Conservation (phyloP, 2,329 filamentous ascomycete species). For the Fonsecaea nubica region DNA sequence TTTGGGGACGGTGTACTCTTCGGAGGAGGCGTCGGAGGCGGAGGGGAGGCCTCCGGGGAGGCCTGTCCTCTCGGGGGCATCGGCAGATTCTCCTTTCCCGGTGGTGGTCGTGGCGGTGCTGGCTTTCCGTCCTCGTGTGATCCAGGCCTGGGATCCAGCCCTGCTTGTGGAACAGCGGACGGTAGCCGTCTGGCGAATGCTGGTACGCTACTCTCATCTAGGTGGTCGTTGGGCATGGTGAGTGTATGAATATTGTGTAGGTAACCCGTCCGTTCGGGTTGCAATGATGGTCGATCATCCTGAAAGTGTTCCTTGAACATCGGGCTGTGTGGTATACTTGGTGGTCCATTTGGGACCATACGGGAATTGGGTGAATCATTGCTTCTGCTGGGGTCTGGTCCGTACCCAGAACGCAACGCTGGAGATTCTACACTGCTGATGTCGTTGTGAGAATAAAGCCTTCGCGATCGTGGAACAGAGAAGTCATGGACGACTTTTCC, state of each 20-base stretch:
- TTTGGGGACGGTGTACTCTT: constrained; percentile 37
- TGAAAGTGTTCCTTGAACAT: constrained; percentile 68
- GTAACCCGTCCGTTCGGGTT: constrained; percentile 52
- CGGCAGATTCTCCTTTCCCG: constrained; percentile 23
- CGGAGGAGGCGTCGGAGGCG: constrained; percentile 36
- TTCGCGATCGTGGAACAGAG: constrained; percentile 62
- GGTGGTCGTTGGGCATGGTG: constrained; percentile 40
- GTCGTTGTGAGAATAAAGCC: constrained; percentile 45
- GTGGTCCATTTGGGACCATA: constrained; percentile 17
- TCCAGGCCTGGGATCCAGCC: background rate
- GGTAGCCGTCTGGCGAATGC: constrained; percentile 55
- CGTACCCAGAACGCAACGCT: constrained; percentile 23
- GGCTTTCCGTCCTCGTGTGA: constrained; percentile 20
- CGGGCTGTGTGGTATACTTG: constrained; percentile 56
- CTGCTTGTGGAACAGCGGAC: constrained; percentile 34
- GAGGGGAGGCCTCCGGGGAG: constrained; percentile 33
- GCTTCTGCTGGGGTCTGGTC: constrained; percentile 16
- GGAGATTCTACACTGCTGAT: constrained; percentile 30
- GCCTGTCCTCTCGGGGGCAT: constrained; percentile 19
- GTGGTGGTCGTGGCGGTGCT: background rate
- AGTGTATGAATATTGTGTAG: constrained; percentile 50
- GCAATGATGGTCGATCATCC: constrained; percentile 52
- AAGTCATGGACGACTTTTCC: constrained; percentile 71
- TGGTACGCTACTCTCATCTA: constrained; percentile 47
- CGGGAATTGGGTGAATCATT: constrained; percentile 19